Percentiles rank a stretch among this genome's conserved stretches.
Evolutionary conservation across 441 rosid genomes (phyloP).

Genomic region (Gossypium davidsonii): DNA sequence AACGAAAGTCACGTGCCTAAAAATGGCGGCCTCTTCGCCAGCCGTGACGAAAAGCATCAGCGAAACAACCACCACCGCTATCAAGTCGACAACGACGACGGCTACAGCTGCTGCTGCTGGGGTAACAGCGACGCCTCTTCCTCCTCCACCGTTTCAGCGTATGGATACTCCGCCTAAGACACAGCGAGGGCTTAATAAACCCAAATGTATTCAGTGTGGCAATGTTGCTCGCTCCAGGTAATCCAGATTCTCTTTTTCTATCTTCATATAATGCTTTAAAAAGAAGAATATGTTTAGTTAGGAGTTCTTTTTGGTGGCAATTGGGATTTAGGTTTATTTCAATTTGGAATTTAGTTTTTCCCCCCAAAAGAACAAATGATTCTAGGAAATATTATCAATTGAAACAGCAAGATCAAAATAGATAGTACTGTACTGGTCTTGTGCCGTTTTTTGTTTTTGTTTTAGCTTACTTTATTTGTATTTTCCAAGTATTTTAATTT

Average conservation of each 20-base stretch:
- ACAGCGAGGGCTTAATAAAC: slow-evolving; percentile 92
- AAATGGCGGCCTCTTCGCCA: slow-evolving; percentile 3
- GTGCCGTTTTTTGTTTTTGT: background rate
- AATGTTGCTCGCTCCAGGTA: slow-evolving; percentile 97
- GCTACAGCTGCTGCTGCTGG: background rate
- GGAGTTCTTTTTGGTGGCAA: background rate
- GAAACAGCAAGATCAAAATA: background rate
- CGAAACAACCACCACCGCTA: background rate
- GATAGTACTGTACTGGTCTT: background rate
- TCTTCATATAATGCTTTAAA: background rate
- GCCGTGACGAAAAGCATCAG: background rate
- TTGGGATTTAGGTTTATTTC: background rate
- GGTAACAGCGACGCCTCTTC: background rate
- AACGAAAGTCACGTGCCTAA: slow-evolving; percentile 2
- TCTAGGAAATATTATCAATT: background rate
- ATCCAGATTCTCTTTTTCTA: background rate
- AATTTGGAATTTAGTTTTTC: background rate
- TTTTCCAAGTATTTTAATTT: background rate
- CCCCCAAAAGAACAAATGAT: background rate
- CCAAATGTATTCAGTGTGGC: slow-evolving; percentile 92
- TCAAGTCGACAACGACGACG: background rate
- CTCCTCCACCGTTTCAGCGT: slow-evolving; percentile 22
- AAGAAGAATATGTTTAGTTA: too few relatives aligned
- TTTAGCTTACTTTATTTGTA: background rate
- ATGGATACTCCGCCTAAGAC: slow-evolving; percentile 53